Evolutionary conservation across 306 rosid genomes (phyloP), one percentile per base, ranked within the genome.

Genomic region (Vigna hirtella): DNA sequence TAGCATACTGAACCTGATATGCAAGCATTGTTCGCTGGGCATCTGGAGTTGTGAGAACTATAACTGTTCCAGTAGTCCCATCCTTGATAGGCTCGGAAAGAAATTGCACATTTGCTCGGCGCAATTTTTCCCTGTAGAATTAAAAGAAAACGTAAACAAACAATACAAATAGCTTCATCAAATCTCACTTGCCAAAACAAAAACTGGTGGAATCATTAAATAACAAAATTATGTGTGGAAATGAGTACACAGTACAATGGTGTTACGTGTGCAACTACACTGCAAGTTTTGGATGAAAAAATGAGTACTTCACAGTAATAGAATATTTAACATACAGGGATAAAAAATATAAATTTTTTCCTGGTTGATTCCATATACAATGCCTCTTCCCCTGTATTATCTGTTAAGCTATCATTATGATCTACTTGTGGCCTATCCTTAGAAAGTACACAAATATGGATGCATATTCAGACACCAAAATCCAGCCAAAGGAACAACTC

Each of bases 1-100:
- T 43, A 68, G 78, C 32, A 45, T n/a, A 79, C 48, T 32, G 63
- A 13, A 90, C 99, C 98, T 95, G 98, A 87, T 92, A 95, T 28
- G 99, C 88, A 66, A 95, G 91, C 99, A 92, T 93, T 56, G 99
- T 92, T 57, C 98, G 98, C 24, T 95, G 98, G 49, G 98, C 98
- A 87, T 95, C 98, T 40, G 98, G 92, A 65, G 98, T 92, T 9
- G 98, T 92, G 78, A 95, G 98, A 83, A 95, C 98, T 76, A 95
- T 93, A 50, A 95, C 98, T 3, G 98, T 95, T 79, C 98, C 98
- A 6, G 98, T 95, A 50, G 98, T 93, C 69, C 93, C 98, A 71
- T 93, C 98, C 80, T 83, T 79, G 78, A 92, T 89, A 34, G 97
- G 97, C 0, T 65, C 72, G 11, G 97, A 95, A 68, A 95, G 93